Evolutionary conservation across 2,329 filamentous ascomycete genomes (phyloP), one percentile per base, ranked within the genome.

Genomic region (Colletotrichum gloeosporioides): DNA sequence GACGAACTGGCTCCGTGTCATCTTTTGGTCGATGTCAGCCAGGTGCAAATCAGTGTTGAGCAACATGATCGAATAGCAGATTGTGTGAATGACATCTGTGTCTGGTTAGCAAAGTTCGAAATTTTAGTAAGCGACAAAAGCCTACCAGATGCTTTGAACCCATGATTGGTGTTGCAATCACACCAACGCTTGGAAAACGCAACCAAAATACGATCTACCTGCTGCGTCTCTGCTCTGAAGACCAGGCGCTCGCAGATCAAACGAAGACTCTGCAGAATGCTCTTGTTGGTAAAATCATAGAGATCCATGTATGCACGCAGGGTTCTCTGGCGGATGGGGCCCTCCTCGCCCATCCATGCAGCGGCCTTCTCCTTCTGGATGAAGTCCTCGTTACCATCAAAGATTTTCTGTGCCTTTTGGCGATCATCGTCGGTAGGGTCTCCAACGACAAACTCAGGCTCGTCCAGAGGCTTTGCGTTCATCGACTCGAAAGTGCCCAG

Each of bases 1-100:
- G 82, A 99, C 92, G 82, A 99, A 99, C 82, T 99, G 96, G 78
- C 90, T 93, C 72, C 95, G 92, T 2, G 96, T 99, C 97, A 99
- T 99, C 87, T 98, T 98, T 80, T 95, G 93, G 77, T 98, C 96
- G 80, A 99, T 98, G 82, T 99, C 96, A 75, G 96, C 97, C 81
- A 99, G 85, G 82, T 99, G 96, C 72, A 99, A 88, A 87, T 99
- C 97, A 39, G 97, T 99, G 82, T 99, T 99, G 78, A 99, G 90
- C 13, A 99, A 90, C 82, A 99, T 93, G 78, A 99, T 92, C 1
- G 97, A 98, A 85, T 99, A 99, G 86, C 95, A 98, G 78, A 99
- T 98, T 29, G 96, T 98, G 84, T 99, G 96, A 22, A 99, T 96
- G 64, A 99, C 94, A 86, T 99, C 96, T 94, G 18, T 15, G 12